phyloP scores from a whole-genome alignment of 352 stramenopile species.

The Blastocystis sp. region DNA sequence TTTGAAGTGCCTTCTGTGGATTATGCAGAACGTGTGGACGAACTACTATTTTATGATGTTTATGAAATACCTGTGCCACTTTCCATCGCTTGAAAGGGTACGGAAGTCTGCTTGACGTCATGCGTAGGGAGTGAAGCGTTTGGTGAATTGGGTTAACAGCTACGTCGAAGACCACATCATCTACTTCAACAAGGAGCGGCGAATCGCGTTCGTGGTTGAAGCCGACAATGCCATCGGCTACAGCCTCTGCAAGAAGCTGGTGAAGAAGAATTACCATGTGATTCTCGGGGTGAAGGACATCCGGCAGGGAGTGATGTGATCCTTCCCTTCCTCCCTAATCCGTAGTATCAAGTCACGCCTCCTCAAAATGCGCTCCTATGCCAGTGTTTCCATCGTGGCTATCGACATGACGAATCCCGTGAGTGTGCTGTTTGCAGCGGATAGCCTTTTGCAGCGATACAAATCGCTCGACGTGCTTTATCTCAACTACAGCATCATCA shows the following conservation, averaged over 20 bases:
- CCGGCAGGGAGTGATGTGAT: neutral
- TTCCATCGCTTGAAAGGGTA: constrained; percentile 20
- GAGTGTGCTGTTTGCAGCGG: constrained; percentile 39
- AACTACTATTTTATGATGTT: constrained; percentile 12
- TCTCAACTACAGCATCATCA: constrained; percentile 66
- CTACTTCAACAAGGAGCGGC: constrained; percentile 35
- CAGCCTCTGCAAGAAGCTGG: constrained; percentile 65
- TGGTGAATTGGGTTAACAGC: constrained; percentile 53
- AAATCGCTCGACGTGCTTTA: constrained; percentile 54
- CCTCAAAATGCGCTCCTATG: constrained; percentile 27
- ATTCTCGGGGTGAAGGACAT: constrained; percentile 57
- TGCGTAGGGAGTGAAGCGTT: constrained; percentile 18
- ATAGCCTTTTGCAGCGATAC: constrained; percentile 40
- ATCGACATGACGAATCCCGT: constrained; percentile 68
- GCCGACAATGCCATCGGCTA: constrained; percentile 69
- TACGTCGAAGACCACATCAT: constrained; percentile 67
- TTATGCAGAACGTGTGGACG: constrained; percentile 56
- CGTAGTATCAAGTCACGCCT: constrained; percentile 56
- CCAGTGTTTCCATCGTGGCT: constrained; percentile 55
- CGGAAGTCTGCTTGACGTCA: neutral
- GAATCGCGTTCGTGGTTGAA: constrained; percentile 52
- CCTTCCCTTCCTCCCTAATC: neutral
- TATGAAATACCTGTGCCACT: neutral
- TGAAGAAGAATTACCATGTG: constrained; percentile 70
- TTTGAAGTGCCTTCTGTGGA: constrained; percentile 61